Conservation (phyloP, 2,329 filamentous ascomycete species). For the Cladosporium sp. region DNA sequence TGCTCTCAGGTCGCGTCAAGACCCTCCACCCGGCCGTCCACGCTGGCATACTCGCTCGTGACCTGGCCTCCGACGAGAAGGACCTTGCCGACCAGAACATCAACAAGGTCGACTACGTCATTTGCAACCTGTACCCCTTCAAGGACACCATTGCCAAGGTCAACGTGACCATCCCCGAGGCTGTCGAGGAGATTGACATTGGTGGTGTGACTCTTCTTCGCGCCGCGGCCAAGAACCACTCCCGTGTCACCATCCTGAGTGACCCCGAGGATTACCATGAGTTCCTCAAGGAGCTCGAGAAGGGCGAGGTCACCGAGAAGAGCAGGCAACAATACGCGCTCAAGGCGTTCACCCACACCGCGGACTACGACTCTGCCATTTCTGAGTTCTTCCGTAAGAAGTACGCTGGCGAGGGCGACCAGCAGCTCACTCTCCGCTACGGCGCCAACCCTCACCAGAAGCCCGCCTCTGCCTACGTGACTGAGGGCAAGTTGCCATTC, state of each 20-base stretch:
- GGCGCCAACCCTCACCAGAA: slow-evolving; percentile 98
- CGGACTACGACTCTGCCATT: slow-evolving; percentile 93
- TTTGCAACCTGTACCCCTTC: slow-evolving; percentile 99
- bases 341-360: slow-evolving; percentile 98
- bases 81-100: slow-evolving; percentile 95
- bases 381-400: slow-evolving; percentile 97
- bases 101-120: slow-evolving; percentile 87
- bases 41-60: slow-evolving; percentile 84
- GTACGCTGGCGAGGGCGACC: slow-evolving; percentile 81
- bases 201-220: slow-evolving; percentile 95
- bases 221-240: slow-evolving; percentile 96
- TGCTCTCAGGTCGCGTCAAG: slow-evolving; percentile 91
- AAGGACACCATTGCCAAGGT: slow-evolving; percentile 97
- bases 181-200: slow-evolving; percentile 98
- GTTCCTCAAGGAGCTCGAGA: slow-evolving; percentile 86
- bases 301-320: slow-evolving; percentile 80
- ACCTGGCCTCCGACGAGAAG: slow-evolving; percentile 94
- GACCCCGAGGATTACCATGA: slow-evolving; percentile 91
- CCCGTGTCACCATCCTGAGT: slow-evolving; percentile 90
- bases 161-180: slow-evolving; percentile 94
- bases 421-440: slow-evolving; percentile 86
- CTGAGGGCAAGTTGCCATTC: slow-evolving; percentile 78
- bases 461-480: slow-evolving; percentile 81
- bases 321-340: slow-evolving; percentile 88
- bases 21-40: slow-evolving; percentile 83